Percentiles rank a stretch among this genome's conserved stretches.
These are phyloP conservation scores for Aspergillus pseudotamarii DNA, from an alignment of 2,329 filamentous ascomycete genomes.

Conservation along the genomic window DNA sequence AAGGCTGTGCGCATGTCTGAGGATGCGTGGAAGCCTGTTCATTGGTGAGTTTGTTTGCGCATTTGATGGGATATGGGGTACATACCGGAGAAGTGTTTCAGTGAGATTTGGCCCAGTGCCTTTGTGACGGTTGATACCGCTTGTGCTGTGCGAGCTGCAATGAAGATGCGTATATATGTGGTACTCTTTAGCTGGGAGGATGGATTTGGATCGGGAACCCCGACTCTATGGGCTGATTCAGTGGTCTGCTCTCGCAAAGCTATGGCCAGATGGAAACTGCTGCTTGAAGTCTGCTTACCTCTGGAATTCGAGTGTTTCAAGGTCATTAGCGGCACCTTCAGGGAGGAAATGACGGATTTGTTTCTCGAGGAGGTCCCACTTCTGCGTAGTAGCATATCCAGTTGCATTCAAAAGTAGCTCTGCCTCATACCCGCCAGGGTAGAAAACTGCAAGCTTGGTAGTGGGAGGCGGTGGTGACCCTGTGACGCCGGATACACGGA, in stretches of 20 bases:
- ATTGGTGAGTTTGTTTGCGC: not conserved
- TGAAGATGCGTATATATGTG: constrained; percentile 50
- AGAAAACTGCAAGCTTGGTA: constrained; percentile 57
- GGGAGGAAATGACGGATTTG: constrained; percentile 50
- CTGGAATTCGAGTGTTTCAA: constrained; percentile 59
- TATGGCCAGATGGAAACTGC: not conserved
- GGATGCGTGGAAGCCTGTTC: constrained; percentile 44
- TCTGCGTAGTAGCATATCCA: constrained; percentile 52
- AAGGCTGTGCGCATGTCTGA: constrained; percentile 46
- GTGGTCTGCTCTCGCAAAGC: not conserved
- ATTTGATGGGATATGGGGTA: not conserved
- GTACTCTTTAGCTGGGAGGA: constrained; percentile 46
- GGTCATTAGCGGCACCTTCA: constrained; percentile 42
- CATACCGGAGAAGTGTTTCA: constrained; percentile 47
- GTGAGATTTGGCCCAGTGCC: constrained; percentile 39
- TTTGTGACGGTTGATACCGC: constrained; percentile 33
- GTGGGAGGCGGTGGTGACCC: constrained; percentile 53
- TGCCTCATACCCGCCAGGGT: constrained; percentile 52
- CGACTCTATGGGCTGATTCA: constrained; percentile 28
- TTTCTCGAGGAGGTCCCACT: constrained; percentile 54
- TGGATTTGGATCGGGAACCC: constrained; percentile 43
- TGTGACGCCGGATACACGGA: constrained; percentile 45
- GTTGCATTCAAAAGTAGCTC: constrained; percentile 51
- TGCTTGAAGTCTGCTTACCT: constrained; percentile 24
- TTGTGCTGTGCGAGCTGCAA: constrained; percentile 37